Conservation (phyloP, 208 protist genomes). For the Zelonia costaricensis region DNA sequence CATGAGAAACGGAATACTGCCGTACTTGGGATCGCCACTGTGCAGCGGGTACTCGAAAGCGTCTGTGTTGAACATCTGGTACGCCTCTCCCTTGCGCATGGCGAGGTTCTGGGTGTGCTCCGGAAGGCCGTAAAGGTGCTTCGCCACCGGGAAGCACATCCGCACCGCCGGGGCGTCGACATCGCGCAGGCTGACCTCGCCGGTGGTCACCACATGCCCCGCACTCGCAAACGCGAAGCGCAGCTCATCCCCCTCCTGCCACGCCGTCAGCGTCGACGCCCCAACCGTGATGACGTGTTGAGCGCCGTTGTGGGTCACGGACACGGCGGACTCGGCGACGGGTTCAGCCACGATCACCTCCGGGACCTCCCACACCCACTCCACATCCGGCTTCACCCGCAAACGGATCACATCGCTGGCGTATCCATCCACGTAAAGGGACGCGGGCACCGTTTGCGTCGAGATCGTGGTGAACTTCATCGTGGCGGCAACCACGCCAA, state of each 20-base stretch:
- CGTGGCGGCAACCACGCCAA: too few relatives aligned
- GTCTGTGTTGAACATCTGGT: conserved; percentile 97
- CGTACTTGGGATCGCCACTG: conserved; percentile 94
- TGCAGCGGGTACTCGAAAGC: conserved; percentile 97
- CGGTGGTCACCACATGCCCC: neutral
- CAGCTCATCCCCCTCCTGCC: neutral
- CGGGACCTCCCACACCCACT: too few relatives aligned
- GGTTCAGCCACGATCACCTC: too few relatives aligned
- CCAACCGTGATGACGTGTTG: conserved; percentile 4
- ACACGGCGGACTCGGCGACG: too few relatives aligned
- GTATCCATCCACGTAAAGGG: too few relatives aligned
- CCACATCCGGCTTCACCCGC: too few relatives aligned
- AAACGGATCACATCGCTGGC: too few relatives aligned
- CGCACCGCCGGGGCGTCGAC: conserved; percentile 4
- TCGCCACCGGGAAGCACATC: conserved; percentile 46
- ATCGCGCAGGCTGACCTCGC: conserved; percentile 11
- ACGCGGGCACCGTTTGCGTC: too few relatives aligned
- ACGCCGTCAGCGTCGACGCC: conserved; percentile 6
- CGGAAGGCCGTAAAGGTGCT: conserved; percentile 93
- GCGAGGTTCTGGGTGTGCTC: conserved; percentile 93
- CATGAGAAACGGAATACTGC: conserved; percentile 94
- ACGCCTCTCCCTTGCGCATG: conserved; percentile 77
- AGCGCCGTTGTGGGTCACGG: neutral
- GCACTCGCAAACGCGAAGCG: neutral
- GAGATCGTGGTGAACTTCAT: too few relatives aligned